These are phyloP conservation scores for Silene uniflora DNA, from an alignment of 148 eudicot species.

Conservation along the genomic window DNA sequence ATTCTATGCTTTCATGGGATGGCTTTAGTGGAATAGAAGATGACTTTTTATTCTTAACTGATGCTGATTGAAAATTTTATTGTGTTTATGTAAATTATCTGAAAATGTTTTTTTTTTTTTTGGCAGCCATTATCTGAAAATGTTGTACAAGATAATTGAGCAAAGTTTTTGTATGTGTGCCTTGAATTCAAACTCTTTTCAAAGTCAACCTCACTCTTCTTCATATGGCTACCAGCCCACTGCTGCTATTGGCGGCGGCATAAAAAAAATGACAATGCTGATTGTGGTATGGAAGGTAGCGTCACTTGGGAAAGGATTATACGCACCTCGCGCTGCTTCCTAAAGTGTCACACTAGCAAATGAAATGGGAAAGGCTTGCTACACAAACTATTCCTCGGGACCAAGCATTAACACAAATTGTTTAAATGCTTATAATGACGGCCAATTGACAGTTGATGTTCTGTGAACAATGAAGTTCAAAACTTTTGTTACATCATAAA, in stretches of 20 bases:
- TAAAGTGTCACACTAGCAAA: no score
- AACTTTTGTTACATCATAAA: not conserved
- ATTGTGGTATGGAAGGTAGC: no score
- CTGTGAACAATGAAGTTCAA: slow-evolving; percentile 5
- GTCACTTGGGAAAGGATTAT: no score
- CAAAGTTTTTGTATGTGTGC: not conserved
- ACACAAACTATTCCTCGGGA: not conserved
- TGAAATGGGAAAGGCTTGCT: not conserved
- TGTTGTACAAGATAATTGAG: not conserved
- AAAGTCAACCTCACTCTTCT: no score
- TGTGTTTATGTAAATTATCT: not conserved
- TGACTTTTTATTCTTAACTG: slow-evolving; percentile 17
- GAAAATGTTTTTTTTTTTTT: no score
- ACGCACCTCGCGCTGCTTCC: no score
- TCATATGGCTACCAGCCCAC: no score
- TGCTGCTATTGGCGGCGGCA: no score
- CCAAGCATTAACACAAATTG: not conserved
- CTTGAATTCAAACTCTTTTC: not conserved
- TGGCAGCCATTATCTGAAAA: no score
- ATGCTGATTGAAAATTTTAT: not conserved
- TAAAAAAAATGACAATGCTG: no score
- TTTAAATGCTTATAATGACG: not conserved
- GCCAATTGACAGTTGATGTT: not conserved
- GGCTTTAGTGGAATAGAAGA: slow-evolving; percentile 13
- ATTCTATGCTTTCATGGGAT: slow-evolving; percentile 15